Evolutionary conservation across 2,329 filamentous ascomycete genomes (phyloP), one percentile per base, ranked within the genome.

Genomic region (Colletotrichum aenigma): DNA sequence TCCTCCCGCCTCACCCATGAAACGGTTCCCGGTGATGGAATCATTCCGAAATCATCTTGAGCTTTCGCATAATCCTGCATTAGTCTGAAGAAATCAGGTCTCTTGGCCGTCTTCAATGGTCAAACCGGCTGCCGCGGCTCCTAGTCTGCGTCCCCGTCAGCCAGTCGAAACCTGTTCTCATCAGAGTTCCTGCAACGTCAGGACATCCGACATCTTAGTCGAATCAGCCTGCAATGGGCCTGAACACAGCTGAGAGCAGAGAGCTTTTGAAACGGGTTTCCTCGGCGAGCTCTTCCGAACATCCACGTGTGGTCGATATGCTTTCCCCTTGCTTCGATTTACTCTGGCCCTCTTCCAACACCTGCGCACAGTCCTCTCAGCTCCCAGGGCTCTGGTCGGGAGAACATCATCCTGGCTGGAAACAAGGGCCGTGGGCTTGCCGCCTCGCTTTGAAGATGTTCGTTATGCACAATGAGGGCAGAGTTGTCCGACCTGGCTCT

Each of bases 121-220:
- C 43, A 32, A 66, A 65, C 32, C 56, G 58, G 56, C 56, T 55
- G 26, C 56, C 34, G 64, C 24, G 48, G 26, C 24, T 32, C 62
- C 32, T 32, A 48, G 48, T 21, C 32, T 56, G 32, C 36, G 28
- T 4, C 64, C 28, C 43, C 43, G 64, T 43, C 43, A 18, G 32
- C 69, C 43, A 34, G 73, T 64, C 73, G 73, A 75, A 73, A 75
- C 70, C 73, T 28, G 36, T 36, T 62, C 21, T 48, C 21, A 68
- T 21, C 64, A 75, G 43, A 72, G 64, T 38, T 73, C 48, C 64
- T 69, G 73, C 48, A 65, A 24, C 56, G 21, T 67, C 64, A 68
- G 9, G 28, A 71, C 69, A 73, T 68, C 73, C n/a, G 32, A 65
- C 70, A 38, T 75, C 7, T 24, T 64, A 55, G 55, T 62, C 24